These are phyloP conservation scores for Orychophragmus violaceus DNA, from an alignment of 345 rosid species.

Conservation along the genomic window DNA sequence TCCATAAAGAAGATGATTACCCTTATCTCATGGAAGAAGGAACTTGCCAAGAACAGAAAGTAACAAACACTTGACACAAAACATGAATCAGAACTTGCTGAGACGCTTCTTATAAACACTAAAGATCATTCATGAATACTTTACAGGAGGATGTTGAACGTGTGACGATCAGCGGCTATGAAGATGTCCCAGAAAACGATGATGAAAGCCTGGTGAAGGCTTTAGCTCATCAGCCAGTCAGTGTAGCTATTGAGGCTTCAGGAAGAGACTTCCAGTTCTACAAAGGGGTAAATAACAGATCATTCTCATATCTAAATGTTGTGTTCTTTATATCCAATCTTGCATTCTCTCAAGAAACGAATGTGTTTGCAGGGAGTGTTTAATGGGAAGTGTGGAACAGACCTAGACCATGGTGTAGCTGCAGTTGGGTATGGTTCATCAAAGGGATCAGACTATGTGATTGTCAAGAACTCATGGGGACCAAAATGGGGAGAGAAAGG, in stretches of 20 bases:
- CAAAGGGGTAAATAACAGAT: constrained; percentile 45
- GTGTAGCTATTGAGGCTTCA: constrained; percentile 78
- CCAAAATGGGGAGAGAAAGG: constrained; percentile 81
- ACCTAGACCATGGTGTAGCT: constrained; percentile 69
- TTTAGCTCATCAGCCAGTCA: constrained; percentile 68
- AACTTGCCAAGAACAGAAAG: constrained; percentile 56
- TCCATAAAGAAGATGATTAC: constrained; percentile 72
- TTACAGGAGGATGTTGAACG: constrained; percentile 51
- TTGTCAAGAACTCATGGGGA: constrained; percentile 93
- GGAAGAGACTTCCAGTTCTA: constrained; percentile 77
- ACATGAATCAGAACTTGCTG: not conserved
- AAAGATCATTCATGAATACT: not conserved
- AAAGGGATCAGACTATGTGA: constrained; percentile 54
- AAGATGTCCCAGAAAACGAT: constrained; percentile 57
- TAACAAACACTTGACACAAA: constrained; percentile 19
- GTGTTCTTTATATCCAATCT: not conserved
- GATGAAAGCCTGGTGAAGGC: constrained; percentile 64
- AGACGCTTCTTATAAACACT: not conserved
- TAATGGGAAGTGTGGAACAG: constrained; percentile 59
- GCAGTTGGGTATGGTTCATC: constrained; percentile 79
- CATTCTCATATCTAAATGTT: not conserved
- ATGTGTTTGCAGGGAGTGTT: constrained; percentile 67
- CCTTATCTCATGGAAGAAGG: constrained; percentile 61
- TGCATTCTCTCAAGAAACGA: not conserved
- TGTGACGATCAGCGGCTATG: constrained; percentile 57